Evolutionary conservation across 192 early-diverging fungal species (phyloP), one percentile per base, ranked within the genome.

Genomic region (Lobosporangium transversale): DNA sequence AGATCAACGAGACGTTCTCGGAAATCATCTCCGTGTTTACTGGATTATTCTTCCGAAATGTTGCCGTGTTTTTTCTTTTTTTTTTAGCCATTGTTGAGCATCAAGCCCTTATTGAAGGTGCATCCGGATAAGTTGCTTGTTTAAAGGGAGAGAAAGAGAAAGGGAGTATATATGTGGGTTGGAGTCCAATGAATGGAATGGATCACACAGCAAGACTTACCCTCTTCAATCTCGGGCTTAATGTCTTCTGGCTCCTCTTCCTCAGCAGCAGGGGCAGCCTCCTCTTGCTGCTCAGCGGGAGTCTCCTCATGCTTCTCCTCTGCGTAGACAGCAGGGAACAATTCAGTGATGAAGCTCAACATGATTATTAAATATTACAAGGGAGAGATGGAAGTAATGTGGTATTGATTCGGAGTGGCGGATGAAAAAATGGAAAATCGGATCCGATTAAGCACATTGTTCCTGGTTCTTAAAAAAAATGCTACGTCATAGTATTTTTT

Each of bases 271-370:
- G 58, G 75, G 29, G 55, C 62, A 21, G 36, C 56, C 26, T 65
- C 80, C 31, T 74, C 81, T 47, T 81, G 79, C 29, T 67, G 80
- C 35, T 49, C 76, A 57, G 85, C 86, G 23, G 80, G 64, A 23
- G 78, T 51, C 17, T 63, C 74, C 61, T 81, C 81, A 21, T 70
- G 60, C 53, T 78, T 68, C 58, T 86, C 84, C 61, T 89, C 91
- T 43, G 89, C 89, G 50, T 92, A 83, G 75, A 88, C 80, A 35
- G 88, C 83, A 66, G 89, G 84, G 55, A 89, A 73, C 73, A 89
- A 47, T 40, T 75, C 71, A 44, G 71, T 66, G 63, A 88, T 75
- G 62, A 75, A 75, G 63, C 71, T 75, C 71, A 75, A 66, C 71
- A 75, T 75, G 62, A 2, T 66, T 42, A 63, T 47, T 35, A 17